Evolutionary conservation across 805 yeast species (phyloP).

Genomic region (Wickerhamomyces silvicola): DNA sequence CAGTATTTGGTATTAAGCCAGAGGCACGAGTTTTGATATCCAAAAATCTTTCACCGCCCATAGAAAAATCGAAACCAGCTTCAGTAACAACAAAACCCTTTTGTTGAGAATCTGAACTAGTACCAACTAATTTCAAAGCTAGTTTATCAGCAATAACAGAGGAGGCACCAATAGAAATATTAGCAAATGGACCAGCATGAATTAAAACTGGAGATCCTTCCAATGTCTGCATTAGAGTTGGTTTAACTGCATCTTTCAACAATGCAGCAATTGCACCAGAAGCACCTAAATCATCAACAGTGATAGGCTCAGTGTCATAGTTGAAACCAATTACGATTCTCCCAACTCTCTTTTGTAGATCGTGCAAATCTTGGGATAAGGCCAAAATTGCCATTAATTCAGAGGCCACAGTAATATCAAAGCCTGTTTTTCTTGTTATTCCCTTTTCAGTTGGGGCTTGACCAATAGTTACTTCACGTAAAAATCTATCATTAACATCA

Average conservation of each 20-base stretch:
- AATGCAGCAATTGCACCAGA: conserved; percentile 84
- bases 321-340: conserved; percentile 69
- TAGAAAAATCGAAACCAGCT: conserved; percentile 86
- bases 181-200: conserved; percentile 88
- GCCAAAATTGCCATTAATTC: conserved; percentile 86
- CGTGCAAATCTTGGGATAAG: conserved; percentile 59
- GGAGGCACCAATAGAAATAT: conserved; percentile 81
- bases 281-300: conserved; percentile 79
- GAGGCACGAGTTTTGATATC: conserved; percentile 78
- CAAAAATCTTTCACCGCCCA: conserved; percentile 87
- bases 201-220: conserved; percentile 86
- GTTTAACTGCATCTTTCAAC: conserved; percentile 76
- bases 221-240: conserved; percentile 80
- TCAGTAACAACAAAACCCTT: conserved; percentile 79
- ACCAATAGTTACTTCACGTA: conserved; percentile 74
- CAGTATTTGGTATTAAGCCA: conserved; percentile 72
- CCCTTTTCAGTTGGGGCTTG: conserved; percentile 81
- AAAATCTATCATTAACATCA: conserved; percentile 75
- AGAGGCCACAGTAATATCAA: conserved; percentile 80
- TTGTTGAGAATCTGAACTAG: conserved; percentile 43
- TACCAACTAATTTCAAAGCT: conserved; percentile 76
- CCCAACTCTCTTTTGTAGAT: conserved; percentile 70
- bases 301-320: conserved; percentile 62
- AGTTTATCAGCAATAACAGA: conserved; percentile 76
- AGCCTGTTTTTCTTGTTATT: conserved; percentile 64